A percentile compares a stretch with the other conserved stretches of the same genome.
These are phyloP conservation scores for Lachnellula subtilissima DNA, from an alignment of 2,329 filamentous ascomycete species.

Conservation along the genomic window DNA sequence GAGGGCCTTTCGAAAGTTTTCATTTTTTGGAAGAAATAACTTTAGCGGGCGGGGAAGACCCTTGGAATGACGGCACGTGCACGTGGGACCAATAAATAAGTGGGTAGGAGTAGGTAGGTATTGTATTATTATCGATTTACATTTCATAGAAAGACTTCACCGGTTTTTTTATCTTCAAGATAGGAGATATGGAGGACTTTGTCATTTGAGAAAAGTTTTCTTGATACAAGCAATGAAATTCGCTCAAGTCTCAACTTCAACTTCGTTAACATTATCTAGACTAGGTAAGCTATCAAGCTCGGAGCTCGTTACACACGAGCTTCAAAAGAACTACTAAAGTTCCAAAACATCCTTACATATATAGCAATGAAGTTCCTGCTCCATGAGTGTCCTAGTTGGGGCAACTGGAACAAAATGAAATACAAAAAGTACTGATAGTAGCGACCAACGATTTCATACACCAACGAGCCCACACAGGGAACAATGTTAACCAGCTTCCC, in stretches of 20 bases:
- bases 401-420: conserved; percentile 12
- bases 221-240: too few relatives aligned
- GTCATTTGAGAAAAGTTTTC: too few relatives aligned
- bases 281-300: conserved; percentile 2
- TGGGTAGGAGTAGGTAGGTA: not conserved
- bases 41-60: not conserved
- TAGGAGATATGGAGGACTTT: too few relatives aligned
- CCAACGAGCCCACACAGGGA: conserved; percentile 2
- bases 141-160: not conserved
- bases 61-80: not conserved
- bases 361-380: conserved; percentile 11
- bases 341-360: conserved; percentile 17
- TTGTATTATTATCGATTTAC: not conserved
- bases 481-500: conserved; percentile 4
- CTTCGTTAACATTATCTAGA: conserved; percentile 3
- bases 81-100: not conserved
- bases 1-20: not conserved
- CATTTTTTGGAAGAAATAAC: not conserved
- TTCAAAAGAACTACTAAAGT: conserved; percentile 10
- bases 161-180: not conserved
- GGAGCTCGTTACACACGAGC: conserved; percentile 8
- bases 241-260: not conserved
- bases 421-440: conserved; percentile 11
- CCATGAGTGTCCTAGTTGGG: not conserved
- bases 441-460: not conserved